Conservation (phyloP, 2,329 filamentous ascomycete genomes). For the Penicillium concentricum region DNA sequence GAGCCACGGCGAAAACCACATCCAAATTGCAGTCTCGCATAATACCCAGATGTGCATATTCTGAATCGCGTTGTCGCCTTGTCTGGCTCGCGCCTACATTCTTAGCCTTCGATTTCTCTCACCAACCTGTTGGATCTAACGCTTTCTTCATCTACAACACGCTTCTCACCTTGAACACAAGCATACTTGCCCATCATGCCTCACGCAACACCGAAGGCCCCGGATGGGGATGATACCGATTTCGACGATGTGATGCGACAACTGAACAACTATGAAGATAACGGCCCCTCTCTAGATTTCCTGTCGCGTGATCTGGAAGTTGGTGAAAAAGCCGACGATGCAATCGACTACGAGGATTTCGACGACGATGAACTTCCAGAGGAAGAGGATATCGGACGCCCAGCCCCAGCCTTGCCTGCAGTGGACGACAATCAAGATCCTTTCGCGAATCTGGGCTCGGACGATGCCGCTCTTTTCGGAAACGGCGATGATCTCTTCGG, state of each 20-base stretch:
- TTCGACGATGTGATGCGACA: conserved; percentile 45
- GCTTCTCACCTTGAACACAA: neutral
- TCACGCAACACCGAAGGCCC: conserved; percentile 35
- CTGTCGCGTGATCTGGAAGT: conserved; percentile 41
- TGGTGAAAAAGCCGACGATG: conserved; percentile 84
- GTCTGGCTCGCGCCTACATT: conserved; percentile 7
- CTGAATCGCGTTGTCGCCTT: conserved; percentile 9
- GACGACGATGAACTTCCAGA: conserved; percentile 88
- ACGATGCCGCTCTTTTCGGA: conserved; percentile 42
- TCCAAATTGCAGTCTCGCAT: neutral
- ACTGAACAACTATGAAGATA: conserved; percentile 40
- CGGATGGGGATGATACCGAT: conserved; percentile 37
- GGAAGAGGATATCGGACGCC: conserved; percentile 34
- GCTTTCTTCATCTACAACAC: neutral
- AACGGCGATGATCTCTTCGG: conserved; percentile 26
- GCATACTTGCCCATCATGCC: conserved; percentile 30
- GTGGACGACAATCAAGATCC: conserved; percentile 56
- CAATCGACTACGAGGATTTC: conserved; percentile 86
- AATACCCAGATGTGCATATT: conserved; percentile 9
- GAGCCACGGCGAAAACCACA: neutral
- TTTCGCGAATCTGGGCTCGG: conserved; percentile 29
- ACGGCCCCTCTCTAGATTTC: conserved; percentile 40
- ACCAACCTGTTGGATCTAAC: neutral
- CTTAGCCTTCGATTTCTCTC: neutral
- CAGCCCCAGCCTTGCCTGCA: conserved; percentile 31